Evolutionary conservation across 176 grass and related monocot genomes (phyloP).

Genomic region (Aegilops tauschii): DNA sequence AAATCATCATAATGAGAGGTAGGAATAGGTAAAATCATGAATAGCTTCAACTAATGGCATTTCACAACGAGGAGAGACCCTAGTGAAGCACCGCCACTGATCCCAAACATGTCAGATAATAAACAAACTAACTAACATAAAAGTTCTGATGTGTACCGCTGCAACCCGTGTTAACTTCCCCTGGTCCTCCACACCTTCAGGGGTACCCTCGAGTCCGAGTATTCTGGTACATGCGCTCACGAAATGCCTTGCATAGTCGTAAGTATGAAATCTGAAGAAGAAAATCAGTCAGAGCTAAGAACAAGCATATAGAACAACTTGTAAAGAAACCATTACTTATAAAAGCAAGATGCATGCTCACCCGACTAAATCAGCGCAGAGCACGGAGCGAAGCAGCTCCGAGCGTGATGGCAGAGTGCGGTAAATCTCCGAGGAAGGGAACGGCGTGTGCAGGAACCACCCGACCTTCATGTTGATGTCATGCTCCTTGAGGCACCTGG

Average conservation of each 20-base stretch:
- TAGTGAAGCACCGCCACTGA: not conserved
- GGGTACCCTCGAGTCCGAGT: slow-evolving; percentile 96
- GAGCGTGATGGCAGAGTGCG: slow-evolving; percentile 88
- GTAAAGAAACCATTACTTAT: not conserved
- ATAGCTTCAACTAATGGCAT: too few species aligned
- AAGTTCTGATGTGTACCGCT: slow-evolving; percentile 58
- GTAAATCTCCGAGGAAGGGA: slow-evolving; percentile 97
- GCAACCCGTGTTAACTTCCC: slow-evolving; percentile 92
- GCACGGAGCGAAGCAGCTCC: slow-evolving; percentile 86
- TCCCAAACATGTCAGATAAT: slow-evolving; percentile 16
- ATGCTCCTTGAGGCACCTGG: slow-evolving; percentile 92
- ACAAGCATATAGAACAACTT: not conserved
- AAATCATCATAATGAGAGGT: slow-evolving; percentile 18
- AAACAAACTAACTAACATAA: not conserved
- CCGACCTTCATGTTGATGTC: slow-evolving; percentile 98
- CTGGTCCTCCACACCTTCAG: slow-evolving; percentile 98
- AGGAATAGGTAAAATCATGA: slow-evolving; percentile 1
- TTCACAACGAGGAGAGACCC: too few species aligned
- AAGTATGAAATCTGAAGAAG: slow-evolving; percentile 71
- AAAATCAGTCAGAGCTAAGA: slow-evolving; percentile 15
- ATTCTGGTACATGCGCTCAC: slow-evolving; percentile 98
- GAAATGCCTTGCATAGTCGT: slow-evolving; percentile 90
- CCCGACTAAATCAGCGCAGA: slow-evolving; percentile 98
- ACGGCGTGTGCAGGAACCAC: slow-evolving; percentile 99
- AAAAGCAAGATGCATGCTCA: slow-evolving; percentile 38